Evolutionary conservation across 1,284 basidiomycete genomes (phyloP).

Genomic region (Gomphus bonarii): DNA sequence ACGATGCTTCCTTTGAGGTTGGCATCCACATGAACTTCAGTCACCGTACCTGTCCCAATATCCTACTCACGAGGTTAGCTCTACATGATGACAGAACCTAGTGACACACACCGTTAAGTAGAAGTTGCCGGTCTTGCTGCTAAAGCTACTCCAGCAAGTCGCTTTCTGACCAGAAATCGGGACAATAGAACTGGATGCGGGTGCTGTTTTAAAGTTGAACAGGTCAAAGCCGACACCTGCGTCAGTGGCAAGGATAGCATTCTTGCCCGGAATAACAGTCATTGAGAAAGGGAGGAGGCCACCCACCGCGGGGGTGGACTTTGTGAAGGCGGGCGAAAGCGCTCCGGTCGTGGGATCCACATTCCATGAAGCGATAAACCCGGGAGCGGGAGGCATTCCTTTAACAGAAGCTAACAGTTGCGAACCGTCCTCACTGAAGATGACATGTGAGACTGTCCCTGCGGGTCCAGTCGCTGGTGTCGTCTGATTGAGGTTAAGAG

Average conservation of each 20-base stretch:
- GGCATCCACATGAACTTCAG: slow-evolving; percentile 36
- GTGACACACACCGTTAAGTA: slow-evolving; percentile 24
- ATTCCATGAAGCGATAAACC: slow-evolving; percentile 39
- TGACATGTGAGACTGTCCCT: slow-evolving; percentile 30
- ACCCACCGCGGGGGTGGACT: slow-evolving; percentile 16
- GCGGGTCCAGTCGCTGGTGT: slow-evolving; percentile 30
- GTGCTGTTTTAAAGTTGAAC: slow-evolving; percentile 18
- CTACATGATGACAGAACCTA: not conserved
- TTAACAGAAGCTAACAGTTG: slow-evolving; percentile 38
- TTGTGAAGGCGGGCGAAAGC: slow-evolving; percentile 21
- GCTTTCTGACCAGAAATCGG: slow-evolving; percentile 33
- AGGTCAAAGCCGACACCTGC: slow-evolving; percentile 23
- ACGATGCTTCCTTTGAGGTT: slow-evolving; percentile 35
- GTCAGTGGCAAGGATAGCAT: slow-evolving; percentile 25
- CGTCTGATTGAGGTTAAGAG: slow-evolving; percentile 34
- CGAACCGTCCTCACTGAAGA: slow-evolving; percentile 34
- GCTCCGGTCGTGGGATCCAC: slow-evolving; percentile 22
- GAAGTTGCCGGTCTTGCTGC: slow-evolving; percentile 36
- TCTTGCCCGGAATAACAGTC: slow-evolving; percentile 22
- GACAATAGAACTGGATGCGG: slow-evolving; percentile 20
- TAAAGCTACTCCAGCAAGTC: slow-evolving; percentile 39
- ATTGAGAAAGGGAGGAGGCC: slow-evolving; percentile 25
- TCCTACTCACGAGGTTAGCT: slow-evolving; percentile 19
- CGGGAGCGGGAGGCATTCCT: slow-evolving; percentile 31
- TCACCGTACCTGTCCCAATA: slow-evolving; percentile 31